Percentiles rank a stretch among this genome's conserved stretches.
phyloP scores from a whole-genome alignment of 1,284 basidiomycete genomes.

The Kwoniella shivajii region DNA sequence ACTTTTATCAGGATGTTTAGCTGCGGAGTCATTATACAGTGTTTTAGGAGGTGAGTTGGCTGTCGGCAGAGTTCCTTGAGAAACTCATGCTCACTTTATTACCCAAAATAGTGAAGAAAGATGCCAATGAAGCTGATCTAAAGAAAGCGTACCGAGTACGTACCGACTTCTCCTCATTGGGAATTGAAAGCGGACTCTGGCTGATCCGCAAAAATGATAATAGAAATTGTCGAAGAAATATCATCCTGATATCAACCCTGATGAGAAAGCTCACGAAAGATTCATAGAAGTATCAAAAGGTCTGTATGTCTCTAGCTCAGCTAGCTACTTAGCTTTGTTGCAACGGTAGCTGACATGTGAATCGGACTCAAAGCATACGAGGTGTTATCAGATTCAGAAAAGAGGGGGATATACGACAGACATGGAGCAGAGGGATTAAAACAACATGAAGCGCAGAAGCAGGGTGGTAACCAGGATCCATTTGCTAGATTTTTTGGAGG shows the following conservation, averaged over 20 bases:
- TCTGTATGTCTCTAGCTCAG: conserved; percentile 56
- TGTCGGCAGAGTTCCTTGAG: not conserved
- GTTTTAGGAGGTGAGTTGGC: conserved; percentile 50
- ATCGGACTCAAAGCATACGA: too few species aligned
- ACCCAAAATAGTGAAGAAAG: conserved; percentile 64
- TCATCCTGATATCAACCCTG: conserved; percentile 93
- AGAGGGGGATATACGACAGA: conserved; percentile 86
- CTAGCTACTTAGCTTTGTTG: too few species aligned
- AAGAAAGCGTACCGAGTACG: conserved; percentile 75
- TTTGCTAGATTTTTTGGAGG: conserved; percentile 87
- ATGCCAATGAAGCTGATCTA: conserved; percentile 83
- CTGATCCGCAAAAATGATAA: not conserved
- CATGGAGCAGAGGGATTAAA: conserved; percentile 91
- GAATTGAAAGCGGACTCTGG: not conserved
- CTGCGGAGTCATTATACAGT: conserved; percentile 52
- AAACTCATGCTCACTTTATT: not conserved
- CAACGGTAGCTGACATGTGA: conserved; percentile 9
- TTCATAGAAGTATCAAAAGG: conserved; percentile 89
- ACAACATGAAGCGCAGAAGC: conserved; percentile 67
- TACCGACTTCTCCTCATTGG: not conserved
- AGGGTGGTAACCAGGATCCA: conserved; percentile 73
- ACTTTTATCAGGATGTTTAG: conserved; percentile 36
- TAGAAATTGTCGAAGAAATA: conserved; percentile 81
- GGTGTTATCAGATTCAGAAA: conserved; percentile 80
- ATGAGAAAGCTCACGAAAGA: conserved; percentile 73